These are phyloP conservation scores for Cytospora paraplurivora DNA, from an alignment of 2,329 filamentous ascomycete species.

Conservation along the genomic window DNA sequence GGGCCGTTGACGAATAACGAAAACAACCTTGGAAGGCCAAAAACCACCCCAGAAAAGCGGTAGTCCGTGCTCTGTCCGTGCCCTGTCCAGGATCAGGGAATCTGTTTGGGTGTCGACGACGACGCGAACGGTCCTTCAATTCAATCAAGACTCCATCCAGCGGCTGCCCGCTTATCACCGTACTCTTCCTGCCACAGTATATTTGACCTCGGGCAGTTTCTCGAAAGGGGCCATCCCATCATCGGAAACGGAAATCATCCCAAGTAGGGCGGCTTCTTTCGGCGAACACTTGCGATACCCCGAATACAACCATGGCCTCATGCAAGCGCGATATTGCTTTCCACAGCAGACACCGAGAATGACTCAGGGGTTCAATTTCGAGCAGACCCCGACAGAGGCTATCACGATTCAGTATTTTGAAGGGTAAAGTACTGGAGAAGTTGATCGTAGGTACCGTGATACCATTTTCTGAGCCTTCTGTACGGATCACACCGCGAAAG, in stretches of 20 bases:
- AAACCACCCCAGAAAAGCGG: slow-evolving; percentile 1
- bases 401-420: background rate
- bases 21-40: background rate
- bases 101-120: background rate
- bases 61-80: background rate
- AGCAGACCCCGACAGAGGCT: background rate
- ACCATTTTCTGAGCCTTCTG: slow-evolving; percentile 12
- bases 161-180: slow-evolving; percentile 1
- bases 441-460: slow-evolving; percentile 24
- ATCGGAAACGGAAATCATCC: background rate
- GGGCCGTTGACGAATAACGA: slow-evolving; percentile 5
- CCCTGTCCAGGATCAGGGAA: slow-evolving; percentile 3
- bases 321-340: slow-evolving; percentile 11
- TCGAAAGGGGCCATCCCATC: slow-evolving; percentile 1
- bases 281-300: slow-evolving; percentile 3
- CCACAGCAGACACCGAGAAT: slow-evolving; percentile 3
- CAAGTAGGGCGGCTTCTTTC: slow-evolving; percentile 6
- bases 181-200: slow-evolving; percentile 3
- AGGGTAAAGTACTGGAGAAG: slow-evolving; percentile 16
- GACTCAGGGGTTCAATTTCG: slow-evolving; percentile 6
- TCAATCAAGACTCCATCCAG: slow-evolving; percentile 5
- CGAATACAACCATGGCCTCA: slow-evolving; percentile 4
- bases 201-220: background rate
- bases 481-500: background rate
- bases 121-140: slow-evolving; percentile 1